Conservation (phyloP, 1,284 basidiomycete genomes). For the Malassezia equina region DNA sequence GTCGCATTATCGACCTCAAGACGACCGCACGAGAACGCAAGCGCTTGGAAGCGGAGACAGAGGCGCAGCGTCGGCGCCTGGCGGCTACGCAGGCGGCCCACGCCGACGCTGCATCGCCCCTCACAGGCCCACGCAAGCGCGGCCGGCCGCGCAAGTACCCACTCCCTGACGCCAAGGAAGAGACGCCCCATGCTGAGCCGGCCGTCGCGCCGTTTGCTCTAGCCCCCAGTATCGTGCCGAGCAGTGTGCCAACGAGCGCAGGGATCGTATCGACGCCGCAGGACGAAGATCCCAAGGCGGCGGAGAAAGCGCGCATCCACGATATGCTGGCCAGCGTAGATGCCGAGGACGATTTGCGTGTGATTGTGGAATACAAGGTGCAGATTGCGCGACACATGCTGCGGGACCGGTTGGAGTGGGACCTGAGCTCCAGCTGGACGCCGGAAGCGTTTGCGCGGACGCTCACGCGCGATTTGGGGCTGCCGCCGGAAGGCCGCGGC, state of each 20-base stretch:
- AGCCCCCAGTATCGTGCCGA: background rate
- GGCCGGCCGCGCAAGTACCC: slow-evolving; percentile 18
- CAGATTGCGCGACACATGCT: slow-evolving; percentile 85
- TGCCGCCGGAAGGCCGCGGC: slow-evolving; percentile 75
- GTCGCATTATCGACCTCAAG: slow-evolving; percentile 15
- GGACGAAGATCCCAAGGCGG: background rate
- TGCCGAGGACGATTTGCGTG: slow-evolving; percentile 39
- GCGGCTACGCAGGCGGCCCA: background rate
- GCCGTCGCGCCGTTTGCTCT: background rate
- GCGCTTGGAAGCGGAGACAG: slow-evolving; percentile 5
- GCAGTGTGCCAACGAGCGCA: background rate
- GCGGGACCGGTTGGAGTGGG: slow-evolving; percentile 94
- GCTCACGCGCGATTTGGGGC: slow-evolving; percentile 74
- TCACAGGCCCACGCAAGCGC: slow-evolving; percentile 5
- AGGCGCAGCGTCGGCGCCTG: slow-evolving; percentile 6
- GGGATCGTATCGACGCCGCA: background rate
- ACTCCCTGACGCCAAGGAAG: background rate
- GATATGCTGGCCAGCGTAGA: slow-evolving; percentile 21
- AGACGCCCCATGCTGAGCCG: background rate
- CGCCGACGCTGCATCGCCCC: background rate
- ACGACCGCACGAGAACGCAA: slow-evolving; percentile 11
- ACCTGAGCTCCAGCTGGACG: slow-evolving; percentile 79
- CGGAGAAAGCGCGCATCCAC: slow-evolving; percentile 10
- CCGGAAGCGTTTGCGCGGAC: slow-evolving; percentile 73
- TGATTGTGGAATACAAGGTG: slow-evolving; percentile 67